Evolutionary conservation across 2,329 filamentous ascomycete species (phyloP).

Genomic region (Paracorniculantispora psalliotae): DNA sequence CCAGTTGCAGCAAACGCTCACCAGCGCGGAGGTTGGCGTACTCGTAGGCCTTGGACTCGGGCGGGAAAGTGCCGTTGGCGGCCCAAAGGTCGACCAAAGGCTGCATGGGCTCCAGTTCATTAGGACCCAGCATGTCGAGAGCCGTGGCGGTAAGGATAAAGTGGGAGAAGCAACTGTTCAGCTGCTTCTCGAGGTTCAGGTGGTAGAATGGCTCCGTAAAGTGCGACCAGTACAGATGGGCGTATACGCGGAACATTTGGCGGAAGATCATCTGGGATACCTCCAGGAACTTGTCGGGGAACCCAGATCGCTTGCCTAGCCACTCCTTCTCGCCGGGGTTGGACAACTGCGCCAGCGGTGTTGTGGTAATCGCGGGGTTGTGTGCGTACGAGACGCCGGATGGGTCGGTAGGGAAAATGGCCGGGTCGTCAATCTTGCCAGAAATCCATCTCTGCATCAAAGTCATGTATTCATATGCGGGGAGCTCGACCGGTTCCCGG

Average conservation of each 20-base stretch:
- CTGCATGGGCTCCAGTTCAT: constrained; percentile 94
- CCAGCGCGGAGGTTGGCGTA: constrained; percentile 59
- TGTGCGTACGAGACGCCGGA: constrained; percentile 62
- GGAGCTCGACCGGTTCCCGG: constrained; percentile 83
- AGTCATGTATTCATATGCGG: constrained; percentile 88
- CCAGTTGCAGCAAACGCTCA: constrained; percentile 51
- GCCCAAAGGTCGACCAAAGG: constrained; percentile 89
- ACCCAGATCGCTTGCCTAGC: constrained; percentile 89
- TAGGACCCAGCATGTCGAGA: constrained; percentile 77
- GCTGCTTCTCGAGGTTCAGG: constrained; percentile 71
- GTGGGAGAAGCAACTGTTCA: constrained; percentile 85
- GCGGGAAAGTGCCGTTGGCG: constrained; percentile 79
- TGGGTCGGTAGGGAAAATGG: constrained; percentile 85
- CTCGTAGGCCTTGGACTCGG: constrained; percentile 63
- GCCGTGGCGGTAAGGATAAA: constrained; percentile 77
- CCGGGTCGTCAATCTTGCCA: constrained; percentile 85
- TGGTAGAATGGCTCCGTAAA: constrained; percentile 82
- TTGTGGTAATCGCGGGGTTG: constrained; percentile 54
- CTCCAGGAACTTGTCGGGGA: constrained; percentile 81
- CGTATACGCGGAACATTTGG: constrained; percentile 98
- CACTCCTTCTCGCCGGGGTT: constrained; percentile 62
- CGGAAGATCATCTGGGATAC: constrained; percentile 93
- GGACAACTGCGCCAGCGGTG: constrained; percentile 58
- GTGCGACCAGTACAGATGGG: constrained; percentile 96
- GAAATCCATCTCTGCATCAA: constrained; percentile 97